A percentile compares a stretch with the other conserved stretches of the same genome.
These are phyloP conservation scores for Cadophora sp. DNA, from an alignment of 2,329 filamentous ascomycete genomes.

Conservation along the genomic window DNA sequence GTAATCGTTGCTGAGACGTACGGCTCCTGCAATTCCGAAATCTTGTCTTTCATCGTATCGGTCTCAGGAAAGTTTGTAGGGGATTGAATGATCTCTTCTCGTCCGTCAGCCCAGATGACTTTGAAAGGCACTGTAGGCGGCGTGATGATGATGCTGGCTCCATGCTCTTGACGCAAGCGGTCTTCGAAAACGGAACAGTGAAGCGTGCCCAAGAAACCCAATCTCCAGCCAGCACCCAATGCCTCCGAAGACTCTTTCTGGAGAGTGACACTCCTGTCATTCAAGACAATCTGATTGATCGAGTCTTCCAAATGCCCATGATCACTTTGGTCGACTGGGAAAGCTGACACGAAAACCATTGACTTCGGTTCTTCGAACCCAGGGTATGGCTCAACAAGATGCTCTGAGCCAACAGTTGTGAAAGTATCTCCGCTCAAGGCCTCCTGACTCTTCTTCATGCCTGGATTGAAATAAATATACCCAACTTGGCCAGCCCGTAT, in stretches of 20 bases:
- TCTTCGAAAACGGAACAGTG: slow-evolving; percentile 99
- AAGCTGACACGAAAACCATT: slow-evolving; percentile 98
- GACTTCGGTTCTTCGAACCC: slow-evolving; percentile 97
- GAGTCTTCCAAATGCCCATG: slow-evolving; percentile 90
- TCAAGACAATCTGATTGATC: slow-evolving; percentile 90
- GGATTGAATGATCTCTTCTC: slow-evolving; percentile 80
- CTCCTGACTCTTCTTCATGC: slow-evolving; percentile 96
- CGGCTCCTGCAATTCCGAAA: slow-evolving; percentile 71
- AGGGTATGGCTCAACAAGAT: slow-evolving; percentile 78
- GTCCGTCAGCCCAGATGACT: slow-evolving; percentile 79
- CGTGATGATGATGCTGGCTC: slow-evolving; percentile 93
- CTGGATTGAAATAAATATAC: slow-evolving; percentile 96
- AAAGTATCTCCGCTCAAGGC: slow-evolving; percentile 97
- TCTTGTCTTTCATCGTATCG: slow-evolving; percentile 57
- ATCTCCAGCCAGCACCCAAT: slow-evolving; percentile 88
- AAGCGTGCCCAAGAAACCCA: slow-evolving; percentile 94
- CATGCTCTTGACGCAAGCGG: slow-evolving; percentile 90
- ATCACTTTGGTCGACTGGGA: slow-evolving; percentile 89
- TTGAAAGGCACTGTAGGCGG: slow-evolving; percentile 95
- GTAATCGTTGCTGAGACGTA: slow-evolving; percentile 87
- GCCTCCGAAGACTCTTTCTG: slow-evolving; percentile 96
- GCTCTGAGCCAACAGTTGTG: slow-evolving; percentile 80
- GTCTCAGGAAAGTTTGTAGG: slow-evolving; percentile 85
- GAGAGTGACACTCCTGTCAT: slow-evolving; percentile 92
- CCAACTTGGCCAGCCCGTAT: slow-evolving; percentile 93